These are phyloP conservation scores for Diaporthe citri DNA, from an alignment of 2,329 filamentous ascomycete species.

Conservation along the genomic window DNA sequence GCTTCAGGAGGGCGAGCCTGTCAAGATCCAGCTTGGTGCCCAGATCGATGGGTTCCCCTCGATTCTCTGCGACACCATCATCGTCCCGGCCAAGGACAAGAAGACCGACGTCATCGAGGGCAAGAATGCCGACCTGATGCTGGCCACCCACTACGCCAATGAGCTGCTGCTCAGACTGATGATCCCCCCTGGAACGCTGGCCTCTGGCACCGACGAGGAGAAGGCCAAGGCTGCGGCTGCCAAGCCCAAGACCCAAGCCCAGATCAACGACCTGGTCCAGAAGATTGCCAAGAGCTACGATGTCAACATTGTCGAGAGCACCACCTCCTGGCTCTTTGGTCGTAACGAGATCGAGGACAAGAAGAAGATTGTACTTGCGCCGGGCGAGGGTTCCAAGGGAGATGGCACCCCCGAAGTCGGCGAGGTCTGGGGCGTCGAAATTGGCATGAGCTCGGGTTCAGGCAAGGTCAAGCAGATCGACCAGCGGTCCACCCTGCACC, in stretches of 20 bases:
- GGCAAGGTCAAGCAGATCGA: constrained; percentile 96
- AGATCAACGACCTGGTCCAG: constrained; percentile 89
- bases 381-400: constrained; percentile 88
- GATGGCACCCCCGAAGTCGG: constrained; percentile 89
- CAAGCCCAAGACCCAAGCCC: constrained; percentile 86
- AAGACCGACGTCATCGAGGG: constrained; percentile 76
- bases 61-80: constrained; percentile 93
- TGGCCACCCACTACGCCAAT: constrained; percentile 95
- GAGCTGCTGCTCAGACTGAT: constrained; percentile 93
- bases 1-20: constrained; percentile 85
- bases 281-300: constrained; percentile 93
- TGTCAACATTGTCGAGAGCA: constrained; percentile 95
- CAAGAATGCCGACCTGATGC: constrained; percentile 85
- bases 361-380: constrained; percentile 97
- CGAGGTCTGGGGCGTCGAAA: constrained; percentile 98
- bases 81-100: constrained; percentile 75
- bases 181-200: constrained; percentile 88
- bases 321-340: constrained; percentile 96
- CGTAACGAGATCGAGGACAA: constrained; percentile 96
- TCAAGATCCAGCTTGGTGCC: constrained; percentile 99
- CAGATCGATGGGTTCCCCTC: constrained; percentile 98
- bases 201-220: constrained; percentile 89
- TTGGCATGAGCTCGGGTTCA: constrained; percentile 88
- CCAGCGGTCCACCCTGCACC: constrained; percentile 91
- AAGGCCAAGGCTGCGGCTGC: constrained; percentile 89